Evolutionary conservation across 345 rosid species (phyloP).

Genomic region (Syzygium aqueum): DNA sequence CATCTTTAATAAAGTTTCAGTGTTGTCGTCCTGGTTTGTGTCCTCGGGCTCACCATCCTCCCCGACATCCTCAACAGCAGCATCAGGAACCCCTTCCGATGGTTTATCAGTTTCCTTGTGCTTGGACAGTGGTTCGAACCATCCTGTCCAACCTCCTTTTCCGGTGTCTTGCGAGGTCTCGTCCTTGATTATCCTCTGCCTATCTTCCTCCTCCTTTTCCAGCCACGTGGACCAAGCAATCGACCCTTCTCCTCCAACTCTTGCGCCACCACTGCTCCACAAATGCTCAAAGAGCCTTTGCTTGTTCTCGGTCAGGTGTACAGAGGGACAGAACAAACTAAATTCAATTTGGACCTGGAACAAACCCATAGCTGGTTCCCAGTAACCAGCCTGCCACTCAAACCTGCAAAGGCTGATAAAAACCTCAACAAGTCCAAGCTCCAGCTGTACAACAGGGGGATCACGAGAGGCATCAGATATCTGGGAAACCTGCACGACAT

Average conservation of each 20-base stretch:
- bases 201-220: slow-evolving; percentile 89
- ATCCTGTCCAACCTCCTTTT: slow-evolving; percentile 96
- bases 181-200: slow-evolving; percentile 60
- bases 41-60: slow-evolving; percentile 47
- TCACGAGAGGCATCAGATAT: slow-evolving; percentile 30
- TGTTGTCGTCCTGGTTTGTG: slow-evolving; percentile 59
- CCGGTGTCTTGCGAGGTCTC: slow-evolving; percentile 44
- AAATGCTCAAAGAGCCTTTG: slow-evolving; percentile 90
- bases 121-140: slow-evolving; percentile 68
- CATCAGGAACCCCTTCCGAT: slow-evolving; percentile 20
- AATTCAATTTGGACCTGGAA: slow-evolving; percentile 93
- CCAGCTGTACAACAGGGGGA: slow-evolving; percentile 40
- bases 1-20: slow-evolving; percentile 71
- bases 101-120: slow-evolving; percentile 20
- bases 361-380: slow-evolving; percentile 77
- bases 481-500: slow-evolving; percentile 51
- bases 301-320: slow-evolving; percentile 60
- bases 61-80: neutral
- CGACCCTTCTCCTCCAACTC: slow-evolving; percentile 96
- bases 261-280: slow-evolving; percentile 76
- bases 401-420: slow-evolving; percentile 84
- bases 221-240: slow-evolving; percentile 87
- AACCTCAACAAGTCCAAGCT: slow-evolving; percentile 83
- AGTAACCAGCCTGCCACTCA: slow-evolving; percentile 95
- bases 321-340: slow-evolving; percentile 77